A percentile compares a stretch with the other conserved stretches of the same genome.
These are phyloP conservation scores for Neospermospora avenae DNA, from an alignment of 2,329 filamentous ascomycete species.

Conservation along the genomic window DNA sequence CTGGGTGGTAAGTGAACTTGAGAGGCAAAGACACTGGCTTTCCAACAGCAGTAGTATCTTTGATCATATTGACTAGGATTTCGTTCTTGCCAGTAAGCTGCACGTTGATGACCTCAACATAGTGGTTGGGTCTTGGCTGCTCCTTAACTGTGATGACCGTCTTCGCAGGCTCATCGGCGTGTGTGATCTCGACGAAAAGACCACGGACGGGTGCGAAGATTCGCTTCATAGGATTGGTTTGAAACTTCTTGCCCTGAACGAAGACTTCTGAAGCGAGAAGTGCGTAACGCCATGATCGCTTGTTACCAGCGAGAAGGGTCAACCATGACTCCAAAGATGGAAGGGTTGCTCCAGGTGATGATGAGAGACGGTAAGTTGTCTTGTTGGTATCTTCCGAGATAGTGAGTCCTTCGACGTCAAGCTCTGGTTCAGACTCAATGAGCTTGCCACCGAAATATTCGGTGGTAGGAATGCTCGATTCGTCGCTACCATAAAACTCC, in stretches of 20 bases:
- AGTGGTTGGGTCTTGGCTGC: slow-evolving; percentile 79
- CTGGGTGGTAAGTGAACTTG: slow-evolving; percentile 89
- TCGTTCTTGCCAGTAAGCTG: slow-evolving; percentile 72
- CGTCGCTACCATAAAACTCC: slow-evolving; percentile 76
- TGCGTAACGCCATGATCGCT: slow-evolving; percentile 90
- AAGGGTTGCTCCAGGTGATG: slow-evolving; percentile 67
- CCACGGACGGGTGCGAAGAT: slow-evolving; percentile 85
- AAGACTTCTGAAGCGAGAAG: slow-evolving; percentile 92
- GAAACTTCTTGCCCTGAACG: slow-evolving; percentile 93
- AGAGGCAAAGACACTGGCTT: slow-evolving; percentile 80
- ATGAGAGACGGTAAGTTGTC: slow-evolving; percentile 79
- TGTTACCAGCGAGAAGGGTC: slow-evolving; percentile 78
- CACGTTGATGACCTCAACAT: slow-evolving; percentile 84
- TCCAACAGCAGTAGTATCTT: slow-evolving; percentile 83
- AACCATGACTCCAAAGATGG: slow-evolving; percentile 84
- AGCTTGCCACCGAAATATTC: slow-evolving; percentile 96
- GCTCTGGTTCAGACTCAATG: slow-evolving; percentile 65
- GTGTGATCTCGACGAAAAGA: slow-evolving; percentile 80
- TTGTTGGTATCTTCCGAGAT: slow-evolving; percentile 77
- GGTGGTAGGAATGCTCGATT: slow-evolving; percentile 72
- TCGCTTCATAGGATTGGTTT: slow-evolving; percentile 91
- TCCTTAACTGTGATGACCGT: slow-evolving; percentile 86
- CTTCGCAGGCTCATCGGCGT: slow-evolving; percentile 78
- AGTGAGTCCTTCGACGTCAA: slow-evolving; percentile 82
- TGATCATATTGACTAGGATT: slow-evolving; percentile 86